phyloP scores from a whole-genome alignment of 164 flowering plant species.

The Saururus chinensis region DNA sequence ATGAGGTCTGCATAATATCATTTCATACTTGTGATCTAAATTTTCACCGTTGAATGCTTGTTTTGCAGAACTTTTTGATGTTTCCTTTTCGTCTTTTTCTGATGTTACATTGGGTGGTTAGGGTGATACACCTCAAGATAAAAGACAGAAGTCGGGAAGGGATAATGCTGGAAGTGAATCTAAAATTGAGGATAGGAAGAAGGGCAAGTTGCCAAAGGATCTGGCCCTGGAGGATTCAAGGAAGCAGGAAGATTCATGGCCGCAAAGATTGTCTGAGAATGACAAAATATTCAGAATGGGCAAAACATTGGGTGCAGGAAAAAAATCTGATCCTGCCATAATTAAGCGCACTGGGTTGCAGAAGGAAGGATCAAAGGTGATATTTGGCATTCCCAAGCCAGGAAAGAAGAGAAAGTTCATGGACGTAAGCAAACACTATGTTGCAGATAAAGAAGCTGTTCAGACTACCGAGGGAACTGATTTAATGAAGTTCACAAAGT shows the following conservation, averaged over 20 bases:
- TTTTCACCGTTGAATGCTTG: background rate
- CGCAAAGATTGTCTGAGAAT: conserved; percentile 32
- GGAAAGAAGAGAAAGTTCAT: conserved; percentile 95
- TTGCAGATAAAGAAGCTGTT: conserved; percentile 26
- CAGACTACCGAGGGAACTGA: conserved; percentile 35
- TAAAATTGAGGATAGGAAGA: conserved; percentile 25
- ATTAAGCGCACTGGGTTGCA: conserved; percentile 49
- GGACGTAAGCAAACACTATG: conserved; percentile 96
- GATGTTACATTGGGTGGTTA: conserved; percentile 9
- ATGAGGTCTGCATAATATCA: background rate
- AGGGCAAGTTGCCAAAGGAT: conserved; percentile 19
- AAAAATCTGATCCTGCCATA: conserved; percentile 30
- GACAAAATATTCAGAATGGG: conserved; percentile 65
- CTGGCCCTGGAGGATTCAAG: conserved; percentile 19
- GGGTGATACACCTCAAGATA: conserved; percentile 72
- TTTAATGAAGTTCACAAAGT: conserved; percentile 39
- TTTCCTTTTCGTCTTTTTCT: background rate
- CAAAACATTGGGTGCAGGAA: conserved; percentile 32
- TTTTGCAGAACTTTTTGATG: too few species aligned
- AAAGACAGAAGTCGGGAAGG: conserved; percentile 46
- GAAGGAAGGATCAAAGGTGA: conserved; percentile 68
- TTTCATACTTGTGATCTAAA: background rate
- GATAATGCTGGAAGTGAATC: conserved; percentile 15
- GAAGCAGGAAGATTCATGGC: conserved; percentile 30
- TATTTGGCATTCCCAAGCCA: conserved; percentile 91